Percentiles rank a stretch among this genome's conserved stretches.
Evolutionary conservation across 768 basidiomycete species (phyloP).

Genomic region (Hygrophorus russula): DNA sequence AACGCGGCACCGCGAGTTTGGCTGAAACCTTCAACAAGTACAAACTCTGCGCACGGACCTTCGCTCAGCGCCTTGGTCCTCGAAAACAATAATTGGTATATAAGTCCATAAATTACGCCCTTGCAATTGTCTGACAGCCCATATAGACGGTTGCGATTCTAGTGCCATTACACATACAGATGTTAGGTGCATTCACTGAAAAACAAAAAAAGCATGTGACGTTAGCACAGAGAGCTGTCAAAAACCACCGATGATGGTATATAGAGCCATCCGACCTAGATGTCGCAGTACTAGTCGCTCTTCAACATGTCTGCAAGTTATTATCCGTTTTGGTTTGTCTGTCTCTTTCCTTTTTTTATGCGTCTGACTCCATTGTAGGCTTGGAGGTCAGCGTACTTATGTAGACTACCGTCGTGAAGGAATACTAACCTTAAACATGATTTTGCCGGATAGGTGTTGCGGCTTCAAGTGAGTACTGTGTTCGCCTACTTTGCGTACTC

Average conservation of each 20-base stretch:
- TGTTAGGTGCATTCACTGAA: too few species aligned
- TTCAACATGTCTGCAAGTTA: constrained; percentile 26
- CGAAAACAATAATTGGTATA: too few species aligned
- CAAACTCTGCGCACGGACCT: constrained; percentile 4
- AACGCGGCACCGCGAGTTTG: background rate
- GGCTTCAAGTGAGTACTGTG: constrained; percentile 42
- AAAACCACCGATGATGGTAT: too few species aligned
- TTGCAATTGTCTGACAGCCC: too few species aligned
- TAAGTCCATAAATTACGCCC: too few species aligned
- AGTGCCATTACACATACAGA: too few species aligned
- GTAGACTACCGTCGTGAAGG: background rate
- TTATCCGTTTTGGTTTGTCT: constrained; percentile 40
- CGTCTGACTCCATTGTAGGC: constrained; percentile 26
- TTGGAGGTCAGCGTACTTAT: constrained; percentile 42
- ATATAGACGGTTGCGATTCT: too few species aligned
- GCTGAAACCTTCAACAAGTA: background rate
- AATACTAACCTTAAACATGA: constrained; percentile 8
- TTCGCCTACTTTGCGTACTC: background rate
- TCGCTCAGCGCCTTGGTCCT: background rate
- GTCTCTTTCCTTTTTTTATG: constrained; percentile 4
- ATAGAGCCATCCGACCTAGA: background rate
- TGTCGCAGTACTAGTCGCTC: background rate
- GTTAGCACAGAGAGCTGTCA: too few species aligned
- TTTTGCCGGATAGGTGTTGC: constrained; percentile 34
- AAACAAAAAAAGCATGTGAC: too few species aligned